A percentile compares a stretch with the other conserved stretches of the same genome.
These are phyloP conservation scores for Phlebiopsis gigantea DNA, from an alignment of 768 basidiomycete genomes.

Conservation along the genomic window DNA sequence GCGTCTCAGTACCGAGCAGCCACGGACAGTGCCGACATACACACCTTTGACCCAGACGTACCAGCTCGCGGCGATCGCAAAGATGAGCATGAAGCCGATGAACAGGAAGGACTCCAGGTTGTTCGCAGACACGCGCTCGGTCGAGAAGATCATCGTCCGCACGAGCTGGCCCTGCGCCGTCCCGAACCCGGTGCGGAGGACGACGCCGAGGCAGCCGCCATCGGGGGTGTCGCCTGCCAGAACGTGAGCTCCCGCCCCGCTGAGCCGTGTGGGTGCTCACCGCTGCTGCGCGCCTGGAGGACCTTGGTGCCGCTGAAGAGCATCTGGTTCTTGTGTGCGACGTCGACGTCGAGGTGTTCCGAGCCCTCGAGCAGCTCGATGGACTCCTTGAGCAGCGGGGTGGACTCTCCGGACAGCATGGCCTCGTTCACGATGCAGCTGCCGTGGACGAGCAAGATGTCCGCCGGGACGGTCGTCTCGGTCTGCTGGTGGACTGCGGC, in stretches of 20 bases:
- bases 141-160: conserved; percentile 98
- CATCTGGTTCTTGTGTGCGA: conserved; percentile 79
- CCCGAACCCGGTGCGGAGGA: conserved; percentile 94
- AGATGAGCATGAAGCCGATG: conserved; percentile 95
- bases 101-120: conserved; percentile 95
- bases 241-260: neutral
- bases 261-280: conserved; percentile 24
- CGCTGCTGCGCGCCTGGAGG: conserved; percentile 68
- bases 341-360: conserved; percentile 82
- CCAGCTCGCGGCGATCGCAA: conserved; percentile 96
- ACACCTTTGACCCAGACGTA: conserved; percentile 98
- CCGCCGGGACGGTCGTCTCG: conserved; percentile 90
- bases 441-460: conserved; percentile 87
- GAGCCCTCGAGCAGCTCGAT: conserved; percentile 74
- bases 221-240: conserved; percentile 68
- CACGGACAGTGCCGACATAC: neutral
- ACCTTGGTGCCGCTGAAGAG: conserved; percentile 98
- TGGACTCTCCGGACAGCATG: conserved; percentile 98
- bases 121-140: conserved; percentile 94
- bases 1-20: neutral
- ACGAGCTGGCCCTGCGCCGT: conserved; percentile 97
- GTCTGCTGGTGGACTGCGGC: conserved; percentile 54
- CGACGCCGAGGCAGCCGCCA: conserved; percentile 86
- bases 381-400: conserved; percentile 93
- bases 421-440: conserved; percentile 98